Evolutionary conservation across 257 asterid species (phyloP).

Genomic region (Solanum rostratum): DNA sequence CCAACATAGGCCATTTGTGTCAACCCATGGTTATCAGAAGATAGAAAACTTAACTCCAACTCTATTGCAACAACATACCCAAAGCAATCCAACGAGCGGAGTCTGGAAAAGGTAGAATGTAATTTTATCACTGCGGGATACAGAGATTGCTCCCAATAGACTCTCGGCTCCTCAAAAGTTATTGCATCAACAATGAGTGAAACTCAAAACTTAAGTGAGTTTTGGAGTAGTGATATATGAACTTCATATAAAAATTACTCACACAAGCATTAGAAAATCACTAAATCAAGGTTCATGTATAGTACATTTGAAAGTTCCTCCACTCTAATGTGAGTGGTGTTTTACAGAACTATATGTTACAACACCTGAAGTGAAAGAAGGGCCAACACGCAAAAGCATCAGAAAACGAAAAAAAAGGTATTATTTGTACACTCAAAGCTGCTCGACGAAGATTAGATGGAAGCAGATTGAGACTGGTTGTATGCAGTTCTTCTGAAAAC

Average conservation of each 20-base stretch:
- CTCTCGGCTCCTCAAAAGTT: too few relatives aligned
- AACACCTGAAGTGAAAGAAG: neutral
- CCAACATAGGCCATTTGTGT: too few relatives aligned
- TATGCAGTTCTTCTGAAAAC: conserved; percentile 11
- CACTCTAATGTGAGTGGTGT: neutral
- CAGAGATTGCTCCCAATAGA: too few relatives aligned
- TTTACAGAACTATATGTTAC: neutral
- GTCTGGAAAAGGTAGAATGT: too few relatives aligned
- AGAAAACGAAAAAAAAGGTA: neutral
- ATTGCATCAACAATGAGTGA: neutral
- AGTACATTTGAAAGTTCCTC: conserved; percentile 1
- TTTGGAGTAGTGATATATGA: neutral
- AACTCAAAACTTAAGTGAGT: neutral
- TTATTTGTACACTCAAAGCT: neutral
- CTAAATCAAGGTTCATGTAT: neutral
- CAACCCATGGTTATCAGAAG: too few relatives aligned
- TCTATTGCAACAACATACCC: too few relatives aligned
- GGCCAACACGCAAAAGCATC: neutral
- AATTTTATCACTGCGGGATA: too few relatives aligned
- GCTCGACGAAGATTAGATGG: conserved; percentile 2
- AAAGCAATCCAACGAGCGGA: too few relatives aligned
- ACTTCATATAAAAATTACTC: neutral
- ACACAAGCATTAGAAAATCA: neutral
- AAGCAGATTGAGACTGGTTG: conserved; percentile 9
- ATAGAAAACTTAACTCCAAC: too few relatives aligned